phyloP scores from a whole-genome alignment of 345 rosid genomes.

The Murraya koenigii region DNA sequence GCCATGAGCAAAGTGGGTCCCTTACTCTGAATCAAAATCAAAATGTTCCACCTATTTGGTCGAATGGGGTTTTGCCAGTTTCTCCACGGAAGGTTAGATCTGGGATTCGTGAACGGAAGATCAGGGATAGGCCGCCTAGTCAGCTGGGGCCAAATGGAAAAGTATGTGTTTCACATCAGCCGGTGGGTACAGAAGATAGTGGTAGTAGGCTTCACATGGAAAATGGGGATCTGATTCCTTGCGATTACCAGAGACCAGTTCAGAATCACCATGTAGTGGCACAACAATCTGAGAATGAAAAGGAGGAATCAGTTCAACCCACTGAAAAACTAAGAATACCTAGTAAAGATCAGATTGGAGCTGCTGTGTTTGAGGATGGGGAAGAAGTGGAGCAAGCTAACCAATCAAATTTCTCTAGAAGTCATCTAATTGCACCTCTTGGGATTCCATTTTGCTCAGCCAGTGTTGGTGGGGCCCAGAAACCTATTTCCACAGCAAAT shows the following conservation, averaged over 20 bases:
- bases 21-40: constrained; percentile 55
- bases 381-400: constrained; percentile 52
- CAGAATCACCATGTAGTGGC: constrained; percentile 48
- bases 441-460: constrained; percentile 76
- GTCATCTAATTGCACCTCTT: constrained; percentile 68
- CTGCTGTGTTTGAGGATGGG: constrained; percentile 42
- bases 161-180: constrained; percentile 50
- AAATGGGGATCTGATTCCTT: constrained; percentile 64
- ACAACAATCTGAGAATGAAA: constrained; percentile 52
- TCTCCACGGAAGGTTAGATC: constrained; percentile 72
- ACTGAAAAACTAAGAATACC: constrained; percentile 30
- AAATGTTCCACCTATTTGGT: constrained; percentile 46
- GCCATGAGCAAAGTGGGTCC: constrained; percentile 51
- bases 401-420: constrained; percentile 36
- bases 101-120: constrained; percentile 59
- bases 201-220: constrained; percentile 39
- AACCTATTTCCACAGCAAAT: constrained; percentile 40
- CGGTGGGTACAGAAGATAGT: constrained; percentile 49
- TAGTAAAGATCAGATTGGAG: constrained; percentile 40
- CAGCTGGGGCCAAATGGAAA: constrained; percentile 86
- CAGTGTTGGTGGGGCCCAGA: constrained; percentile 63
- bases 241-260: constrained; percentile 61
- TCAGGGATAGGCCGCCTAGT: constrained; percentile 77
- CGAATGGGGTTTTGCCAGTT: constrained; percentile 74
- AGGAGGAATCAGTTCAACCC: constrained; percentile 39